Evolutionary conservation across 148 eudicot genomes (phyloP).

Genomic region (Limonium bicolor): DNA sequence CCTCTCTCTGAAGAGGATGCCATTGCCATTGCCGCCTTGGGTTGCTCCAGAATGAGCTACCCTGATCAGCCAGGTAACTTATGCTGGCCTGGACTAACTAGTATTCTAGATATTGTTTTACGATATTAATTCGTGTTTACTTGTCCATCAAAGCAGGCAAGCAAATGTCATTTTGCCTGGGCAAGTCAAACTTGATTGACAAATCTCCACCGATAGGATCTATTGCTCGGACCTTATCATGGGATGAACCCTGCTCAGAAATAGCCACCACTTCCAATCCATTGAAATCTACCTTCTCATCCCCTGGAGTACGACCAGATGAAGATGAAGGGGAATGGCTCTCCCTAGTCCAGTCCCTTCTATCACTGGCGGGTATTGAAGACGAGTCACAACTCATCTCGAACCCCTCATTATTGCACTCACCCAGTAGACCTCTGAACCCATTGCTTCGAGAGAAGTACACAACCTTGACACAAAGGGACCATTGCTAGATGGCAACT

Average conservation of each 20-base stretch:
- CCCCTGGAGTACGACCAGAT: conserved; percentile 9
- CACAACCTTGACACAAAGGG: conserved; percentile 28
- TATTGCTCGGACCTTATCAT: conserved; percentile 71
- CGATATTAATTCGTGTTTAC: background rate
- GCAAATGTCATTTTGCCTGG: conserved; percentile 15
- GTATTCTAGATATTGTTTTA: no score
- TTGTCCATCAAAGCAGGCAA: conserved; percentile 31
- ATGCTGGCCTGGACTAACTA: background rate
- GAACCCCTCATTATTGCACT: conserved; percentile 43
- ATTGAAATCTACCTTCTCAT: conserved; percentile 22
- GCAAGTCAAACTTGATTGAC: conserved; percentile 61
- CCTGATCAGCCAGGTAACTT: conserved; percentile 44
- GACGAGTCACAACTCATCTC: conserved; percentile 20
- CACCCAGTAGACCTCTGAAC: conserved; percentile 65
- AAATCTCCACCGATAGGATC: conserved; percentile 97
- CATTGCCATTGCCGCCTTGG: conserved; percentile 9
- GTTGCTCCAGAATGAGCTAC: conserved; percentile 18
- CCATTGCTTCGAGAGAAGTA: conserved; percentile 55
- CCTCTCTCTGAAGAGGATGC: conserved; percentile 52
- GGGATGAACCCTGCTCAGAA: conserved; percentile 45
- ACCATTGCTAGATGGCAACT: conserved; percentile 29
- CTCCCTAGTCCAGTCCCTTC: conserved; percentile 46
- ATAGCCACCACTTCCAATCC: conserved; percentile 22
- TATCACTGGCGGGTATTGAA: conserved; percentile 46
- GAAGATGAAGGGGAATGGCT: conserved; percentile 54